Conservation (phyloP, 2,329 filamentous ascomycete genomes). For the Hypoxylon sp. region DNA sequence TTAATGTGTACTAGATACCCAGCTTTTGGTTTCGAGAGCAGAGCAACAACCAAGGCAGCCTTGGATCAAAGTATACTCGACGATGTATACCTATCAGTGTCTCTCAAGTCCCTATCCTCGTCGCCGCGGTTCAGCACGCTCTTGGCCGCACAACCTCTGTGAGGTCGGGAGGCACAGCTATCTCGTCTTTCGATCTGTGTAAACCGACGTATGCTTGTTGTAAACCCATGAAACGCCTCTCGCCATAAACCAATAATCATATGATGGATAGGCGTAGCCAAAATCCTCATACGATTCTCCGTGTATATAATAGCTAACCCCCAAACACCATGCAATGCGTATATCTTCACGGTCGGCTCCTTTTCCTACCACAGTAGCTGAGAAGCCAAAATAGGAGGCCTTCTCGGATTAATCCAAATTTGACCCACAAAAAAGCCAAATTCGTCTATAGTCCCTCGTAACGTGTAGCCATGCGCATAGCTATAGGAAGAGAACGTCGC, state of each 20-base stretch:
- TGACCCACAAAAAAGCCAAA: conserved; percentile 2
- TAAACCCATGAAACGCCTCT: not conserved
- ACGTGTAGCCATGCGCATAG: not conserved
- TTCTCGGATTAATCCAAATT: not conserved
- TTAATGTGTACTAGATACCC: not conserved
- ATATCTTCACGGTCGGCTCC: conserved; percentile 42
- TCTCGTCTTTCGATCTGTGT: not conserved
- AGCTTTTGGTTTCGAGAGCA: not conserved
- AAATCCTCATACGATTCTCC: not conserved
- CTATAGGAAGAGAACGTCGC: not conserved
- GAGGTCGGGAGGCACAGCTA: not conserved
- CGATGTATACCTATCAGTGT: not conserved
- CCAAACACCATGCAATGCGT: conserved; percentile 48
- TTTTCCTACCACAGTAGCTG: conserved; percentile 14
- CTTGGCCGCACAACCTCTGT: not conserved
- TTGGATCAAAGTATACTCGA: not conserved
- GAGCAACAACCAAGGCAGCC: not conserved
- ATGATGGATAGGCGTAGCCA: not conserved
- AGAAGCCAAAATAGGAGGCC: not conserved
- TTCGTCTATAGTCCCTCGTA: not conserved
- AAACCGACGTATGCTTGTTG: not conserved
- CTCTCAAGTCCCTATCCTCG: no score
- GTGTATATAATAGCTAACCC: conserved; percentile 8
- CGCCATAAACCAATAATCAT: not conserved
- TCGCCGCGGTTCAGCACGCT: no score